These are phyloP conservation scores for Ustilago loliicola DNA, from an alignment of 1,284 basidiomycete genomes.

Conservation along the genomic window DNA sequence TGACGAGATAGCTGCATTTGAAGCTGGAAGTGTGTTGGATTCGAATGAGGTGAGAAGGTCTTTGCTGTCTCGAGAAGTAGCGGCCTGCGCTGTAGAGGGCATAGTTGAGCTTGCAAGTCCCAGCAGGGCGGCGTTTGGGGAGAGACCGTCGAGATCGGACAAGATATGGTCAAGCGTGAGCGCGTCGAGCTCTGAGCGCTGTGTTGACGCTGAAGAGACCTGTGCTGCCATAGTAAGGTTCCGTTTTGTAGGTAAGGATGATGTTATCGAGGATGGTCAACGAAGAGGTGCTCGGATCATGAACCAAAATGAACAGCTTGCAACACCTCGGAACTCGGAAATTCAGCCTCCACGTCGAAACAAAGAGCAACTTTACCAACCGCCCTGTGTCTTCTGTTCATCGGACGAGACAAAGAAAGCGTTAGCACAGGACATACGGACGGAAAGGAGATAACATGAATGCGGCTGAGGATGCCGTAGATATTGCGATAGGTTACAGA, in stretches of 20 bases:
- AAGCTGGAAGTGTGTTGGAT: neutral
- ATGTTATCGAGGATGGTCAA: neutral
- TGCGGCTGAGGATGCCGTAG: slow-evolving; percentile 5
- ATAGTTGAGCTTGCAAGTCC: slow-evolving; percentile 5
- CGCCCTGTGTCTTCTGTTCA: neutral
- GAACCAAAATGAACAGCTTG: neutral
- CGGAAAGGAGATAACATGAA: neutral
- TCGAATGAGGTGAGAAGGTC: slow-evolving; percentile 18
- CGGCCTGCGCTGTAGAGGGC: neutral
- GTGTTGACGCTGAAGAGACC: neutral
- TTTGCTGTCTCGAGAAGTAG: neutral
- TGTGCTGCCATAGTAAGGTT: slow-evolving; percentile 10
- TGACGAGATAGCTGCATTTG: neutral
- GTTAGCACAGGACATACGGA: neutral
- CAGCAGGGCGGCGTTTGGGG: slow-evolving; percentile 4
- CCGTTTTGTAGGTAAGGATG: neutral
- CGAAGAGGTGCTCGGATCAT: slow-evolving; percentile 6
- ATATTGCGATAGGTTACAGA: slow-evolving; percentile 17
- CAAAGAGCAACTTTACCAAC: neutral
- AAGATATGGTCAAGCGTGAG: slow-evolving; percentile 40
- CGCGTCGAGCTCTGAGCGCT: slow-evolving; percentile 10
- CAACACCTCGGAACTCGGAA: slow-evolving; percentile 4
- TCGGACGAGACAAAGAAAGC: neutral
- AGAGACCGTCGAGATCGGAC: slow-evolving; percentile 22
- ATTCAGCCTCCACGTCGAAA: neutral